Evolutionary conservation across 345 rosid species (phyloP), one percentile per base, ranked within the genome.

Genomic region (Arabis alpina): DNA sequence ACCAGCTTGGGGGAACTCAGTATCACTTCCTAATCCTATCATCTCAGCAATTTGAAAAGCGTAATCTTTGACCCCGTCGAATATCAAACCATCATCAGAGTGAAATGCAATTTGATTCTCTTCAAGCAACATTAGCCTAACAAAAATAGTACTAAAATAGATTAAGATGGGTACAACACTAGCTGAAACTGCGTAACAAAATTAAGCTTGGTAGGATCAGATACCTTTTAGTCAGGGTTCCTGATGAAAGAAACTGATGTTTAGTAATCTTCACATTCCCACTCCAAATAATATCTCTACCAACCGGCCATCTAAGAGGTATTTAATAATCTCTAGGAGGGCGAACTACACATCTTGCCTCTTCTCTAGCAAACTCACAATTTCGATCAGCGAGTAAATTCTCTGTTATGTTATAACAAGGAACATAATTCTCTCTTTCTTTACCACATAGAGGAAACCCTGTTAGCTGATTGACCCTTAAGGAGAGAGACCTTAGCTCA

Each of bases 31-130:
- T 73, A 90, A 76, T 43, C 96, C 96, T 64, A 90, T 80, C 98
- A 90, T 92, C 88, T 92, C 98, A 1, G 96, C 98, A 60, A 92
- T 64, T 82, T 89, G 94, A 64, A 90, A 89, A 68, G 95, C 82
- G 75, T 92, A 92, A 76, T 90, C 94, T 80, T 89, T 92, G 52
- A 92, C 92, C 24, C 93, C 93, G 47, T 85, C 95, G 79, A 90
- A 86, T 65, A 86, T 80, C 76, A 80, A 69, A 24, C 98, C 98
- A 54, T 90, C 88, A 47, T 90, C 95, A 1, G 98, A 85, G 68
- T 90, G 98, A 78, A 92, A 92, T 25, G 98, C 83, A 66, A 92
- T 88, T 82, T 92, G 98, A 80, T 90, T 92, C 85, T 92, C 98
- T 84, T 90, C 98, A 45, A 90, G 82, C 73, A 90, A 64, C 98